Percentiles rank a stretch among this genome's conserved stretches.
Conservation (phyloP, 108 stramenopile genomes). For the Skeletonema grethae region DNA sequence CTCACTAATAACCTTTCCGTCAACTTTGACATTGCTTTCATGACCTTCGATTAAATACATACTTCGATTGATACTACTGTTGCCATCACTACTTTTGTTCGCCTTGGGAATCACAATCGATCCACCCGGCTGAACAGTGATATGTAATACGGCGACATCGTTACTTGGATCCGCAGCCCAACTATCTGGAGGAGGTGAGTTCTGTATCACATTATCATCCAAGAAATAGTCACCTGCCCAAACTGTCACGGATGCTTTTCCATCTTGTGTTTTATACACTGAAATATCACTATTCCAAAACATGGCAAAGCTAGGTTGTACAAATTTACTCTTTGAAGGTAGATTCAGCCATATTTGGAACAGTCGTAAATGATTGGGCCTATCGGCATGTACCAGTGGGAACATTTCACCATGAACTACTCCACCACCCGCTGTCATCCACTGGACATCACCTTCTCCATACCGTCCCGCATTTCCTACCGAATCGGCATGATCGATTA, state of each 20-base stretch:
- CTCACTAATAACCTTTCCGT: slow-evolving; percentile 33
- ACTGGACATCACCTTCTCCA: slow-evolving; percentile 84
- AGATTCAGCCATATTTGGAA: slow-evolving; percentile 91
- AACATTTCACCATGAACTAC: slow-evolving; percentile 85
- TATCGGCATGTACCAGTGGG: slow-evolving; percentile 48
- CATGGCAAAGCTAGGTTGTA: slow-evolving; percentile 75
- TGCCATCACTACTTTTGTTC: slow-evolving; percentile 16
- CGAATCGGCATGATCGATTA: slow-evolving; percentile 81
- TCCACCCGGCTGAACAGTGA: slow-evolving; percentile 60
- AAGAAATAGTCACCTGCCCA: slow-evolving; percentile 66
- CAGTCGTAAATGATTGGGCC: slow-evolving; percentile 47
- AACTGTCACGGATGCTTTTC: slow-evolving; percentile 44
- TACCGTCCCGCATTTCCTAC: slow-evolving; percentile 72
- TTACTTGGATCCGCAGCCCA: slow-evolving; percentile 65
- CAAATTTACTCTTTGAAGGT: slow-evolving; percentile 75
- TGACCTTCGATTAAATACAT: slow-evolving; percentile 70
- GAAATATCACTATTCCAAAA: slow-evolving; percentile 74
- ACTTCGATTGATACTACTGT: slow-evolving; percentile 47
- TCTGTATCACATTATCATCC: slow-evolving; percentile 6
- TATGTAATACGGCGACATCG: slow-evolving; percentile 67
- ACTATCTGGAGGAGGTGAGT: slow-evolving; percentile 58
- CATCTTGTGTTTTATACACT: slow-evolving; percentile 46
- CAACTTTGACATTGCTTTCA: slow-evolving; percentile 30
- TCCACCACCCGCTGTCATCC: slow-evolving; percentile 90
- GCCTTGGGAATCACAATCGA: slow-evolving; percentile 53